Conservation (phyloP, 1,139 yeast genomes). For the Torulaspora pretoriensis region DNA sequence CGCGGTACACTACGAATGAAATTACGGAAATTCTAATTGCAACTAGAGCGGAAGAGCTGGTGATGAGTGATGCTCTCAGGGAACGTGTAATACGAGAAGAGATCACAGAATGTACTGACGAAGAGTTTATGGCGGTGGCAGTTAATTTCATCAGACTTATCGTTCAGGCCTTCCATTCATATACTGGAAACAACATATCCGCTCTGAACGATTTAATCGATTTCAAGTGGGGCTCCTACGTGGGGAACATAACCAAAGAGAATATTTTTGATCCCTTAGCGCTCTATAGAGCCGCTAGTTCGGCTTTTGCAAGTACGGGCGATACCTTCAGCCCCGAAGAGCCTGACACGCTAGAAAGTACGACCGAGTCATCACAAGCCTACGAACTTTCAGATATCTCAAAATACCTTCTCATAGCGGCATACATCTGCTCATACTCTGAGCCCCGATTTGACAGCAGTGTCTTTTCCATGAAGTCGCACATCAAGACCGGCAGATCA, state of each 20-base stretch:
- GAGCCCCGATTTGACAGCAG: slow-evolving; percentile 59
- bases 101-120: slow-evolving; percentile 17
- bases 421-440: slow-evolving; percentile 67
- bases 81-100: slow-evolving; percentile 12
- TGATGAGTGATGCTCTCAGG: slow-evolving; percentile 13
- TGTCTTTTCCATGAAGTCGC: slow-evolving; percentile 56
- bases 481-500: slow-evolving; percentile 41
- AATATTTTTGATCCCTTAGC: slow-evolving; percentile 28
- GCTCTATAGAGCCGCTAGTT: slow-evolving; percentile 25
- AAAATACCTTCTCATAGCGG: slow-evolving; percentile 61
- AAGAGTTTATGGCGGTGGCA: slow-evolving; percentile 18
- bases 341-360: slow-evolving; percentile 9
- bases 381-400: slow-evolving; percentile 50
- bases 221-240: slow-evolving; percentile 32
- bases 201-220: slow-evolving; percentile 32
- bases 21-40: slow-evolving; percentile 23
- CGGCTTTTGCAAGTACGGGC: slow-evolving; percentile 26
- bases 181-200: slow-evolving; percentile 33
- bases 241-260: slow-evolving; percentile 19
- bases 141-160: slow-evolving; percentile 30
- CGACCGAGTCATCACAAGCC: slow-evolving; percentile 25
- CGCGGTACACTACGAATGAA: slow-evolving; percentile 29
- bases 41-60: slow-evolving; percentile 19
- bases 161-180: slow-evolving; percentile 33
- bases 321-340: slow-evolving; percentile 25